Evolutionary conservation across 371 early-diverging fungal species (phyloP).

Genomic region (Lichtheimia ornata): DNA sequence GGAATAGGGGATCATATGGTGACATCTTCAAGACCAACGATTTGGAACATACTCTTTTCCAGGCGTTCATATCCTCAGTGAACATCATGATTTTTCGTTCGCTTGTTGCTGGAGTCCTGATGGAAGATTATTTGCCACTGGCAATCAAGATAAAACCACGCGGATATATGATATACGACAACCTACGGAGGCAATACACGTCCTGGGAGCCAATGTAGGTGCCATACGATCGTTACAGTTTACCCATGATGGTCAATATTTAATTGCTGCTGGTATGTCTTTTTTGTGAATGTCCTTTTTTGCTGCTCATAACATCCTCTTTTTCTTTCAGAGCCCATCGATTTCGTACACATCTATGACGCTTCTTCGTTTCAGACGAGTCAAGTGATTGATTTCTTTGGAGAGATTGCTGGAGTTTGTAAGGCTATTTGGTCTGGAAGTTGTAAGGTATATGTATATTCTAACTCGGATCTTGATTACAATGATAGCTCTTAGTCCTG

Average conservation of each 20-base stretch:
- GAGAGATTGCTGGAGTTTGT: slow-evolving; percentile 77
- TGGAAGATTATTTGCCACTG: slow-evolving; percentile 74
- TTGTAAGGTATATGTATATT: not conserved
- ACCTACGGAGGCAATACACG: slow-evolving; percentile 55
- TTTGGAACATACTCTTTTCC: no score
- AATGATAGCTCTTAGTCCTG: slow-evolving; percentile 44
- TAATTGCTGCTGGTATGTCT: slow-evolving; percentile 66
- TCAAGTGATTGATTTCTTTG: slow-evolving; percentile 84
- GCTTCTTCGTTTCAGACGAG: slow-evolving; percentile 37
- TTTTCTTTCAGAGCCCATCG: slow-evolving; percentile 58
- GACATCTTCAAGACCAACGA: not conserved
- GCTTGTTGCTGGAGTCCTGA: slow-evolving; percentile 83
- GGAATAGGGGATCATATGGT: not conserved
- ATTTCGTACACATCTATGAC: slow-evolving; percentile 80
- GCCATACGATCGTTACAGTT: slow-evolving; percentile 80
- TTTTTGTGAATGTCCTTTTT: no score
- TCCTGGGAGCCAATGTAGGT: slow-evolving; percentile 65
- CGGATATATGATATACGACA: slow-evolving; percentile 81
- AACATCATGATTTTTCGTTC: slow-evolving; percentile 74
- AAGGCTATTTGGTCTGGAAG: not conserved
- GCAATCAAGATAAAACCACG: slow-evolving; percentile 76
- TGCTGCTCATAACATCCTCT: not conserved
- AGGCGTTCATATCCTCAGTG: slow-evolving; percentile 27
- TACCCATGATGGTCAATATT: slow-evolving; percentile 66
- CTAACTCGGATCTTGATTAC: not conserved